phyloP scores from a whole-genome alignment of 2,329 filamentous ascomycete species.

The Colletotrichum horii region DNA sequence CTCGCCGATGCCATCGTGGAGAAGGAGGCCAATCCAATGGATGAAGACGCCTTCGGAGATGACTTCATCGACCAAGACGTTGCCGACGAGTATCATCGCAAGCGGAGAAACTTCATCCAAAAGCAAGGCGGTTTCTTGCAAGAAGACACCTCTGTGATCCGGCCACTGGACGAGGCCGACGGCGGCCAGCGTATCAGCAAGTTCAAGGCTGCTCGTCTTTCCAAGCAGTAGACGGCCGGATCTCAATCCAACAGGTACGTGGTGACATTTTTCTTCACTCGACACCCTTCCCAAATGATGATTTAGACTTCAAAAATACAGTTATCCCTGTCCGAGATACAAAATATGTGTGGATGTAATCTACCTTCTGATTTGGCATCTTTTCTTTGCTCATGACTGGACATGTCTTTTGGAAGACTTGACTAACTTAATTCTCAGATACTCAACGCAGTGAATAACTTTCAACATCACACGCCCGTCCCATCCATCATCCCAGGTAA shows the following conservation, averaged over 20 bases:
- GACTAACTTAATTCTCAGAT: background rate
- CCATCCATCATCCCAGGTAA: background rate
- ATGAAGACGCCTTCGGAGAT: conserved; percentile 50
- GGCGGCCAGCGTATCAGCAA: conserved; percentile 71
- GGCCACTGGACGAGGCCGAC: conserved; percentile 71
- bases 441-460: background rate
- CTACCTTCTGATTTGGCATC: conserved; percentile 13
- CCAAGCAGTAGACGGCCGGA: conserved; percentile 47
- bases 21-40: conserved; percentile 43
- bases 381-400: background rate
- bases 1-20: conserved; percentile 67
- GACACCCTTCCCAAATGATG: conserved; percentile 1
- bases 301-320: conserved; percentile 15
- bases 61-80: conserved; percentile 78
- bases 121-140: conserved; percentile 82
- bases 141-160: conserved; percentile 70
- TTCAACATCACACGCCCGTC: background rate
- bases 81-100: conserved; percentile 79
- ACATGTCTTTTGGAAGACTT: background rate
- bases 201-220: conserved; percentile 74
- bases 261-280: background rate
- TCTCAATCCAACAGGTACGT: conserved; percentile 24
- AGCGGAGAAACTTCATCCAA: conserved; percentile 83
- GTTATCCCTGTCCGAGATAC: conserved; percentile 18
- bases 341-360: conserved; percentile 13